Evolutionary conservation across 2,329 filamentous ascomycete species (phyloP), one percentile per base, ranked within the genome.

Genomic region (Fusarium verrucosum): DNA sequence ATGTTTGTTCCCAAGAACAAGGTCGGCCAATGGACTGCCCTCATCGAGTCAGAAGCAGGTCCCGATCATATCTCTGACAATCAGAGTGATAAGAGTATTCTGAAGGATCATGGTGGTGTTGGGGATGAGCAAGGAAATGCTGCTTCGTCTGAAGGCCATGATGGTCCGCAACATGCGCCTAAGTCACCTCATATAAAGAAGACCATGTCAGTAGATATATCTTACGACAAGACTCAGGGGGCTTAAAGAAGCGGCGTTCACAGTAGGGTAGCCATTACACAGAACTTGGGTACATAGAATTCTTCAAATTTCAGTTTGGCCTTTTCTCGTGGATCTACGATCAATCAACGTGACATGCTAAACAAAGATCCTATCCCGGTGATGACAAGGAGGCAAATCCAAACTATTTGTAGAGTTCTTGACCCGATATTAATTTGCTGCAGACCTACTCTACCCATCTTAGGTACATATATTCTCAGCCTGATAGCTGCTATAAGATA

Each of bases 1-100:
- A 60, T 66, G 45, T 66, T 66, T n/a, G 65, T 66, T 10, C 58
- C 63, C 7, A 66, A 66, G 38, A 40, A 66, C 17, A 66, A 60
- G 17, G 58, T 53, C 14, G 62, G 63, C 0, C 63, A 66, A 33
- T 66, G 63, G 63, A 66, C 49, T n/a, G 58, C 63, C 3, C 38
- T 66, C 7, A 28, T 66, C 2, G 53, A 66, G 32, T 66, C 53
- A 0, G 63, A 66, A 20, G 58, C 49, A 1, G 53, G 50, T 7
- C 63, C 49, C 1, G 63, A 67, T 3, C 37, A 50, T 1, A 42
- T 5, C 1, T 60, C 53, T 1, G 63, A 66, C 19, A 67, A 64
- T 9, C 52, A 64, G 30, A 66, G 62, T 10, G 63, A 66, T 4
- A 59, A 30, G 11, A 66, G 63, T 14, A 66, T 66, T 19, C 58